A percentile compares a stretch with the other conserved stretches of the same genome.
phyloP scores from a whole-genome alignment of 495 filamentous ascomycete species.

The Elasticomyces elasticus region DNA sequence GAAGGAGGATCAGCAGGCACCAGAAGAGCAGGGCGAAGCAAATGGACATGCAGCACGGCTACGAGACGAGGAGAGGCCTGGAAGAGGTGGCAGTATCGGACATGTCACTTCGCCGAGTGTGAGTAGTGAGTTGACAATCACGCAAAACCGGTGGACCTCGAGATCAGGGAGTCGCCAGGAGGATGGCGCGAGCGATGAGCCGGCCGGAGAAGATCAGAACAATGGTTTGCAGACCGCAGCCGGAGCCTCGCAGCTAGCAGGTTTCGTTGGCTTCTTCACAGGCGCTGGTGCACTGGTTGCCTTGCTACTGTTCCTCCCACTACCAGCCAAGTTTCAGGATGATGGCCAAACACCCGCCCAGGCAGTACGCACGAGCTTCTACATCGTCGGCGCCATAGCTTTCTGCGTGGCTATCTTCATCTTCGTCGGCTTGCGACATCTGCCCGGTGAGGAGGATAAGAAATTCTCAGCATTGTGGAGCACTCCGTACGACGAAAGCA shows the following conservation, averaged over 20 bases:
- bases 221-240: slow-evolving; percentile 14
- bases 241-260: slow-evolving; percentile 60
- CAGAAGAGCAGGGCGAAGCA: slow-evolving; percentile 1
- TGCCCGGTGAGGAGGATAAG: slow-evolving; percentile 71
- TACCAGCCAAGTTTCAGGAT: slow-evolving; percentile 68
- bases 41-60: slow-evolving; percentile 13
- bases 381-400: slow-evolving; percentile 65
- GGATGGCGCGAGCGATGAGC: not conserved
- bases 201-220: not conserved
- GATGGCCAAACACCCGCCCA: slow-evolving; percentile 53
- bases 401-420: slow-evolving; percentile 62
- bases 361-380: slow-evolving; percentile 72
- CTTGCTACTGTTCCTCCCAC: slow-evolving; percentile 67
- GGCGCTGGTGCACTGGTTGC: slow-evolving; percentile 85
- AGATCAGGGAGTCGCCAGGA: slow-evolving; percentile 15
- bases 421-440: slow-evolving; percentile 66
- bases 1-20: slow-evolving; percentile 1
- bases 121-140: slow-evolving; percentile 34
- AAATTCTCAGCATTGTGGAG: slow-evolving; percentile 46
- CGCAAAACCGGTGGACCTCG: slow-evolving; percentile 31
- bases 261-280: slow-evolving; percentile 83
- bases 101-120: slow-evolving; percentile 14
- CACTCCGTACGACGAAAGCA: slow-evolving; percentile 13
- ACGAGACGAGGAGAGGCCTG: slow-evolving; percentile 11
- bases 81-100: slow-evolving; percentile 11